Conservation (phyloP, 78 protist genomes). For the Dictyostelium brefeldianum region DNA sequence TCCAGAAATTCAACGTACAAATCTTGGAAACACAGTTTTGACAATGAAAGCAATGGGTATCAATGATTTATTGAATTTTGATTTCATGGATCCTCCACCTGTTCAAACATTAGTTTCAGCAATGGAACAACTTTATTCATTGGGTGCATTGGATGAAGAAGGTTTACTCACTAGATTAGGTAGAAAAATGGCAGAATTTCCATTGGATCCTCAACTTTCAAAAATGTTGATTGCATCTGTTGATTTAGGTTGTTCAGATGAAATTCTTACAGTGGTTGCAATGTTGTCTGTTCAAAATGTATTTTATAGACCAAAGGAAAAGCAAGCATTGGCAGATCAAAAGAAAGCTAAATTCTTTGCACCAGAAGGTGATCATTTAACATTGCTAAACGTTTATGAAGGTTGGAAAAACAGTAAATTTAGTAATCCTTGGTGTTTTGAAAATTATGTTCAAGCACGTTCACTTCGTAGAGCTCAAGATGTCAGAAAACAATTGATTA, state of each 20-base stretch:
- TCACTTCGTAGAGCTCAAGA: slow-evolving; percentile 97
- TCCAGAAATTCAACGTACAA: slow-evolving; percentile 99
- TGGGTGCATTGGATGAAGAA: slow-evolving; percentile 98
- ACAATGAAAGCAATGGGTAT: slow-evolving; percentile 91
- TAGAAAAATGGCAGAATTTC: slow-evolving; percentile 99
- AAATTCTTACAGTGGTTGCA: slow-evolving; percentile 97
- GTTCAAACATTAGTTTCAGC: slow-evolving; percentile 93
- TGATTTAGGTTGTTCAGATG: slow-evolving; percentile 98
- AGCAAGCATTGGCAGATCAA: slow-evolving; percentile 98
- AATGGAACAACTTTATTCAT: slow-evolving; percentile 91
- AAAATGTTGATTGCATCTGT: slow-evolving; percentile 96
- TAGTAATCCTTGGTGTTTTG: slow-evolving; percentile 96
- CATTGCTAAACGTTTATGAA: slow-evolving; percentile 96
- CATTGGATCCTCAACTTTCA: slow-evolving; percentile 97
- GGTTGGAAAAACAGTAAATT: slow-evolving; percentile 95
- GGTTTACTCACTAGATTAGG: slow-evolving; percentile 99
- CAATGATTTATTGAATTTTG: slow-evolving; percentile 95
- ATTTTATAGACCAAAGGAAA: slow-evolving; percentile 98
- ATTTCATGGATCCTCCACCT: slow-evolving; percentile 99
- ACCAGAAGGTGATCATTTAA: slow-evolving; percentile 99
- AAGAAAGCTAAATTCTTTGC: slow-evolving; percentile 95
- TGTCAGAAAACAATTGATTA: slow-evolving; percentile 96
- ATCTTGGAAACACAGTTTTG: slow-evolving; percentile 96
- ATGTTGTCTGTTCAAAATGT: slow-evolving; percentile 96
- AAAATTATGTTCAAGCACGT: slow-evolving; percentile 97